phyloP scores from a whole-genome alignment of 1,284 basidiomycete genomes.

The Earliella scabrosa region DNA sequence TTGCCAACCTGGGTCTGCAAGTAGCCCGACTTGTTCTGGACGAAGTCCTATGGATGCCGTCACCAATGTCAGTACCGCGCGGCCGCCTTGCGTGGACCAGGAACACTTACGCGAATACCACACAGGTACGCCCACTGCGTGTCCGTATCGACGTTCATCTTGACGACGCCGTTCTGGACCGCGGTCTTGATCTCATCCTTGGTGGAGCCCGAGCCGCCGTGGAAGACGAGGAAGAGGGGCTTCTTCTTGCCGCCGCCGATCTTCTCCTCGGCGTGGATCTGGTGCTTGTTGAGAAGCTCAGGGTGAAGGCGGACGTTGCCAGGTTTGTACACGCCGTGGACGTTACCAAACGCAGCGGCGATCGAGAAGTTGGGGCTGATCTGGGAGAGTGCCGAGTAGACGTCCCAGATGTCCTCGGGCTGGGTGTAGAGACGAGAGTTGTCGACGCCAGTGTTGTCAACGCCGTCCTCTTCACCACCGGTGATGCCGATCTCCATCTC shows the following conservation, averaged over 20 bases:
- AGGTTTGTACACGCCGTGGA: slow-evolving; percentile 96
- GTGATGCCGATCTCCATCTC: slow-evolving; percentile 99
- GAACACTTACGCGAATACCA: slow-evolving; percentile 78
- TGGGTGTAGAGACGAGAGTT: slow-evolving; percentile 97
- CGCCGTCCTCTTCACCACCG: slow-evolving; percentile 99
- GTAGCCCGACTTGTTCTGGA: slow-evolving; percentile 85
- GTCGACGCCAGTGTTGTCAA: slow-evolving; percentile 95
- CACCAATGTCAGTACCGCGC: neutral
- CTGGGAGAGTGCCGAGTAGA: slow-evolving; percentile 82
- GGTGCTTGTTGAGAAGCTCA: slow-evolving; percentile 93
- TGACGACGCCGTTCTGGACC: slow-evolving; percentile 92
- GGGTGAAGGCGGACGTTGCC: slow-evolving; percentile 94
- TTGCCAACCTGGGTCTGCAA: slow-evolving; percentile 90
- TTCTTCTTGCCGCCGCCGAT: slow-evolving; percentile 69
- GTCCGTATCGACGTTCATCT: slow-evolving; percentile 97
- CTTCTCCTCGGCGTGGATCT: slow-evolving; percentile 78
- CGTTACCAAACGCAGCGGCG: slow-evolving; percentile 96
- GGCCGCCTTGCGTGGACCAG: neutral
- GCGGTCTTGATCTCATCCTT: slow-evolving; percentile 97
- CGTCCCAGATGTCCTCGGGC: slow-evolving; percentile 95
- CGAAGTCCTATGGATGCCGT: slow-evolving; percentile 65
- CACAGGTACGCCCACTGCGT: slow-evolving; percentile 92
- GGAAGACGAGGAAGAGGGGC: slow-evolving; percentile 99
- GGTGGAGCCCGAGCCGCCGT: slow-evolving; percentile 97
- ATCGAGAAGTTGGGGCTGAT: slow-evolving; percentile 97